phyloP scores from a whole-genome alignment of 371 early-diverging fungal species.

The Mucor piriformis region DNA sequence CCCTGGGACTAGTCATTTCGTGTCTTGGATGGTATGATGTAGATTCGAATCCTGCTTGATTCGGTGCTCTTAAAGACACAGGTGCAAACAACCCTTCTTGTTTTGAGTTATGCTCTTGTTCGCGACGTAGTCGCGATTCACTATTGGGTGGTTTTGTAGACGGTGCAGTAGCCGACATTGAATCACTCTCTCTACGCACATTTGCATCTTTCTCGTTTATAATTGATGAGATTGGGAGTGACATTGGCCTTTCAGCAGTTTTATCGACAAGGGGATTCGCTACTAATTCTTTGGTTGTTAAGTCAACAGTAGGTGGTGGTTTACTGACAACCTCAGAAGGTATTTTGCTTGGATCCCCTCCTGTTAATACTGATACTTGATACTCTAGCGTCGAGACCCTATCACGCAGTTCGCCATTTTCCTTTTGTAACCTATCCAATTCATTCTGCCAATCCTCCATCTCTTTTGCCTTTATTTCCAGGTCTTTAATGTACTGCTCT shows the following conservation, averaged over 20 bases:
- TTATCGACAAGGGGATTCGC: background rate
- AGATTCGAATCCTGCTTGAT: conserved; percentile 9
- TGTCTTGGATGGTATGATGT: background rate
- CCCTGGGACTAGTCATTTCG: background rate
- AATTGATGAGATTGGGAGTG: background rate
- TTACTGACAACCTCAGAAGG: background rate
- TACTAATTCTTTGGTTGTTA: background rate
- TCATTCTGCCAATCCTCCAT: conserved; percentile 54
- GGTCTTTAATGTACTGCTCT: conserved; percentile 51
- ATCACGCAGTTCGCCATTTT: conserved; percentile 39
- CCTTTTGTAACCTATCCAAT: conserved; percentile 42
- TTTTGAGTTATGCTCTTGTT: background rate
- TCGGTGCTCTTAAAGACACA: conserved; percentile 19
- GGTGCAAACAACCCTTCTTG: conserved; percentile 9
- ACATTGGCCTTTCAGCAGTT: conserved; percentile 3
- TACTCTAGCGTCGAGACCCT: conserved; percentile 16
- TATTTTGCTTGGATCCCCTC: conserved; percentile 11
- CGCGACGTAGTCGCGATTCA: conserved; percentile 4
- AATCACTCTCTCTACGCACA: conserved; percentile 5
- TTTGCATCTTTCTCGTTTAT: background rate
- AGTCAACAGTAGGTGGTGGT: background rate
- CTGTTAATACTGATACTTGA: conserved; percentile 18
- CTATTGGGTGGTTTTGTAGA: background rate
- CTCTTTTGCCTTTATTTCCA: conserved; percentile 47
- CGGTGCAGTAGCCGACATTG: background rate